Evolutionary conservation across 2,329 filamentous ascomycete species (phyloP).

Genomic region (Alternaria arbusti): DNA sequence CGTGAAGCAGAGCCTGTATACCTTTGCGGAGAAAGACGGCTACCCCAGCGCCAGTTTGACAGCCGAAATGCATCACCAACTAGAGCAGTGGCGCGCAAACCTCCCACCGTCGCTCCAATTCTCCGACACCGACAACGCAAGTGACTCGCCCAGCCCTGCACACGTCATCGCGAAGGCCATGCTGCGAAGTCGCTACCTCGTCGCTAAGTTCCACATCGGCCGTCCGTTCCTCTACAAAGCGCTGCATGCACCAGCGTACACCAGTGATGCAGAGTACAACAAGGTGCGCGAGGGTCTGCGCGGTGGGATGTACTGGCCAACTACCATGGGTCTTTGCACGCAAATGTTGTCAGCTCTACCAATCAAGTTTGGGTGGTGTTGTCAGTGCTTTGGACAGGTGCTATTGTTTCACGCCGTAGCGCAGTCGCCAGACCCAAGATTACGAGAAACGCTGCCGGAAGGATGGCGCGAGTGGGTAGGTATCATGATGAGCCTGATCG

Average conservation of each 20-base stretch:
- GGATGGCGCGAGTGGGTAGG: conserved; percentile 47
- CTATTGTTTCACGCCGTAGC: conserved; percentile 43
- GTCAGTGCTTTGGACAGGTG: conserved; percentile 47
- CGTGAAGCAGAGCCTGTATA: conserved; percentile 59
- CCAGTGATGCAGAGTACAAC: conserved; percentile 40
- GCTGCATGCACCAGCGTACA: conserved; percentile 38
- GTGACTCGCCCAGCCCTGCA: conserved; percentile 40
- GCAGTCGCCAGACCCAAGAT: conserved; percentile 32
- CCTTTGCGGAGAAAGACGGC: conserved; percentile 52
- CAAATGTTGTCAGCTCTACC: conserved; percentile 46
- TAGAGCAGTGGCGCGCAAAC: conserved; percentile 62
- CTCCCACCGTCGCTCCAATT: conserved; percentile 58
- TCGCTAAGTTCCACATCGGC: conserved; percentile 48
- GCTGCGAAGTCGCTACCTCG: conserved; percentile 47
- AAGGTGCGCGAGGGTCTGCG: conserved; percentile 38
- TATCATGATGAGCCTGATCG: conserved; percentile 46
- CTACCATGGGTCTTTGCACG: conserved; percentile 44
- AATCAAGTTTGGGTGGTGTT: conserved; percentile 49
- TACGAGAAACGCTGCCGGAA: conserved; percentile 40
- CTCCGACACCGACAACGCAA: conserved; percentile 42
- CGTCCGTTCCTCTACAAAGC: conserved; percentile 49
- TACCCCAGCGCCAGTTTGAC: conserved; percentile 57
- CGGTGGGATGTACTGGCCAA: conserved; percentile 47
- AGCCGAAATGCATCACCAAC: conserved; percentile 60
- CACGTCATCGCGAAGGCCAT: conserved; percentile 49